Evolutionary conservation across 176 grass and related monocot genomes (phyloP), one percentile per base, ranked within the genome.

Genomic region (Neostapfia colusana): DNA sequence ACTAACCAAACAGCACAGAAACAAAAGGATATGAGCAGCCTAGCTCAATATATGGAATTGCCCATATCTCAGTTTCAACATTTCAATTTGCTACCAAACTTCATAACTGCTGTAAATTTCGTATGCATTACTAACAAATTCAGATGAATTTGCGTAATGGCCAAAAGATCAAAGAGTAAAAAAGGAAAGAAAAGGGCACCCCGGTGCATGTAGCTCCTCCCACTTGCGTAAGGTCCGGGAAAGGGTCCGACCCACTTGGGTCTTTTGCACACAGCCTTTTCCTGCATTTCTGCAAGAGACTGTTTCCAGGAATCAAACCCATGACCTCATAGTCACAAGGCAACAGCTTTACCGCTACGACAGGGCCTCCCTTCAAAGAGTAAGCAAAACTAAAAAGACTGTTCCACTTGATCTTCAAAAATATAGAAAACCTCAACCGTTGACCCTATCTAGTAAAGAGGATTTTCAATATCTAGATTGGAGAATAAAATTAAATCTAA

Each of bases 391-490:
- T 41, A 81, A 46, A 25, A 54, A 24, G 12, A 51, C 61, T 69
- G 7, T 4, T 57, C 66, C 10, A 56, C 6, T 34, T 2, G 35
- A 25, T 68, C 14, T 41, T 73, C 39, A 61, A 35, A 50, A 37
- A 18, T 44, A 18, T 1, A 74, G 40, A 81, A 79, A 81, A 23
- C 24, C 56, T 79, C 34, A 84, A 75, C 21, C 38, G 34, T 81
- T 46, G 76, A 74, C 83, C 76, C 63, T 86, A 21, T 83, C 59
- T 23, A 44, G 13, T 43, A 42, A 64, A 54, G 5, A 73, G 34
- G 57, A 44, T 73, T 27, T 50, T 69, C 36, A 59, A 65, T 69
- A 41, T 79, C 67, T 69, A 79, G 18, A 61, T 53, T 53, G 10
- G 55, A 37, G 15, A 44, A 17, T 53, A n/a, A 10, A 4, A 37